A percentile compares a stretch with the other conserved stretches of the same genome.
Conservation (phyloP, 371 early-diverging fungal genomes). For the Dichotomocladium elegans region DNA sequence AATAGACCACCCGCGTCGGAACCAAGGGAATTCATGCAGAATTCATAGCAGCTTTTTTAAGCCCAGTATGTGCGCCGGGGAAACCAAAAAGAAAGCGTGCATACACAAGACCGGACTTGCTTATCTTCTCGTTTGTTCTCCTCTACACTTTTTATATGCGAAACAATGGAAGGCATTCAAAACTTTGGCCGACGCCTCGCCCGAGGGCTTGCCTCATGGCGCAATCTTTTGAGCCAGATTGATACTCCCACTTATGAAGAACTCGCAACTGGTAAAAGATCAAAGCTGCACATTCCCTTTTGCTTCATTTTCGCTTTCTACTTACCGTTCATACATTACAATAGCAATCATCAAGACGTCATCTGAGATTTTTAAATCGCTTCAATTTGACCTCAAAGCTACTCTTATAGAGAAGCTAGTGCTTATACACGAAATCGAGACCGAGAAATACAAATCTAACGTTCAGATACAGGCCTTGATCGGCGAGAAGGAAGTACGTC, state of each 20-base stretch:
- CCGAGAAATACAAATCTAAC: conserved; percentile 3
- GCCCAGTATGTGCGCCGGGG: no score
- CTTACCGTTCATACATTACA: background rate
- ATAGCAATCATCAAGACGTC: background rate
- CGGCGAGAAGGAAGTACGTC: conserved; percentile 4
- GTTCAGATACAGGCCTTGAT: background rate
- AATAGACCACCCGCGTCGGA: no score
- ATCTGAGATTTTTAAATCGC: background rate
- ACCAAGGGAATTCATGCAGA: no score
- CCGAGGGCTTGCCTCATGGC: background rate
- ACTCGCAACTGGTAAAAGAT: background rate
- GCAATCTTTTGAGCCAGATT: background rate
- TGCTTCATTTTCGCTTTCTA: background rate
- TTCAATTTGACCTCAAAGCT: background rate
- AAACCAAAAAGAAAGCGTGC: no score
- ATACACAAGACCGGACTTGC: no score
- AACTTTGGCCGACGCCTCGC: conserved; percentile 1
- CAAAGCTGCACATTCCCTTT: no score
- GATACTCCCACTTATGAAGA: background rate
- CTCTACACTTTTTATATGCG: no score
- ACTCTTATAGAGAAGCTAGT: background rate
- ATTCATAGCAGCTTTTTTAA: no score
- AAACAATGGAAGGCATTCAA: no score
- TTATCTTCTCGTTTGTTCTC: no score
- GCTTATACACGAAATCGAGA: background rate